Evolutionary conservation across 1,139 yeast genomes (phyloP), one percentile per base, ranked within the genome.

Genomic region (Taiozyma sp.): DNA sequence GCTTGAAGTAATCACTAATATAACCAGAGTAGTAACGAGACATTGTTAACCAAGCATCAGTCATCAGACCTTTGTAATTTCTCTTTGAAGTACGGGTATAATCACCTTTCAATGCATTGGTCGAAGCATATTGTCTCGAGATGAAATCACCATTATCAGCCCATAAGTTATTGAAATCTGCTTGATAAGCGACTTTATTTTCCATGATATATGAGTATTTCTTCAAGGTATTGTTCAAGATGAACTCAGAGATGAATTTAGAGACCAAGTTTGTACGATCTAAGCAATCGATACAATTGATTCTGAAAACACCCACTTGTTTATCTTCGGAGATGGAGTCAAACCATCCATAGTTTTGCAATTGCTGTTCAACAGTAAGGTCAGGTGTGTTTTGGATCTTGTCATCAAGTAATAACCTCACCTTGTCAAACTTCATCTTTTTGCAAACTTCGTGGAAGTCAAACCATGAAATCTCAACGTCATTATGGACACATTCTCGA

Each of bases 91-190:
- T 72, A 49, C 78, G 56, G 0, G 77, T 74, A 54, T 64, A 74
- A 50, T 74, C 78, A 8, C 78, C 78, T 52, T 74, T 74, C 50
- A 74, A 55, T 0, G 78, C 78, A 53, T 68, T 70, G 2, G 78
- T 73, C 4, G 73, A 68, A 4, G 77, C 71, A 55, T 74, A 74
- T 52, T 72, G 77, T 30, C 64, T 64, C 24, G 76, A 71, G n/a
- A 74, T 68, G 30, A 64, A 68, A 52, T 74, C 78, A 3, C 78
- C 78, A 54, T 74, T 74, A 54, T 73, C 74, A 9, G 78, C 78
- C 78, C 78, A 74, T 5, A 74, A 46, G 41, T 64, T 57, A 44
- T 69, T 66, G 52, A 63, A 71, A 19, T 53, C 47, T 30, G 14
- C 51, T 40, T 54, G 62, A 51, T 65, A 67, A 2, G 36, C 41